Conservation (phyloP, 2,329 filamentous ascomycete species). For the Diaporthe sp. region DNA sequence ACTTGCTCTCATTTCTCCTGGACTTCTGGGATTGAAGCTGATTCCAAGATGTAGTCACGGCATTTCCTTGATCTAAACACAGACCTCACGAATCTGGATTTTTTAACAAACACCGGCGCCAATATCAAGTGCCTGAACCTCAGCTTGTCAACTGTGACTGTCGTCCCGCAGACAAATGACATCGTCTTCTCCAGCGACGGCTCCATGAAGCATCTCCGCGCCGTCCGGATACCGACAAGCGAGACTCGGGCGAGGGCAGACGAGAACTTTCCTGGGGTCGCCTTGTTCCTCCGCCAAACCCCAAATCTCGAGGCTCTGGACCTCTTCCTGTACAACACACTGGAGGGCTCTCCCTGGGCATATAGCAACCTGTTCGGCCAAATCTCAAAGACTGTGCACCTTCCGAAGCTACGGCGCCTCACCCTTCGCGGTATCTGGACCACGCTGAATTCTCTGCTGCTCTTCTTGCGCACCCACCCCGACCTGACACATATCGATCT, state of each 20-base stretch:
- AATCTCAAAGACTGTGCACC: not conserved
- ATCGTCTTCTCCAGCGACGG: not conserved
- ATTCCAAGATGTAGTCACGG: not conserved
- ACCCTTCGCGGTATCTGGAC: conserved; percentile 25
- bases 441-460: not conserved
- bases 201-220: not conserved
- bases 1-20: not conserved
- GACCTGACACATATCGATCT: not conserved
- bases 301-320: conserved; percentile 23
- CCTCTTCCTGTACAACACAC: conserved; percentile 22
- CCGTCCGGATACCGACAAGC: not conserved
- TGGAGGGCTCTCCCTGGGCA: not conserved
- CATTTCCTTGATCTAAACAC: not conserved
- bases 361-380: not conserved
- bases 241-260: not conserved
- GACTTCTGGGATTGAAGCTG: not conserved
- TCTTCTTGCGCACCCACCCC: conserved; percentile 5
- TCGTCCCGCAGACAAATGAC: not conserved
- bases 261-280: not conserved
- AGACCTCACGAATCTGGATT: not conserved
- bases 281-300: conserved; percentile 9
- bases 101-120: not conserved
- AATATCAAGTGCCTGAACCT: conserved; percentile 14
- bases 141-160: conserved; percentile 11
- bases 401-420: conserved; percentile 9